phyloP scores from a whole-genome alignment of 441 rosid species.

The Flueggea neowawraea region DNA sequence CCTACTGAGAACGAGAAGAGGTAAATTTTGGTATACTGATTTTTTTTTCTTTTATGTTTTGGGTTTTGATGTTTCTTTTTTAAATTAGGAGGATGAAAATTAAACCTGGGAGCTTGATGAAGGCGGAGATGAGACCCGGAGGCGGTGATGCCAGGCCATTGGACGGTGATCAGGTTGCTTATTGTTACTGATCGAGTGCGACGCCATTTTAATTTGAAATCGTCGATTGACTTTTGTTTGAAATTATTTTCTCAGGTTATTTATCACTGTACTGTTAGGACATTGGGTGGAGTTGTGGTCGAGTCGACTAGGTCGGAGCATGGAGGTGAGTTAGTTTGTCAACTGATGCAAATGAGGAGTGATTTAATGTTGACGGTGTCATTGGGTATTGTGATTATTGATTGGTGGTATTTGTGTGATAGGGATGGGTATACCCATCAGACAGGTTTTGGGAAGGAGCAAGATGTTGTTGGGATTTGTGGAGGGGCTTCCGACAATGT shows the following conservation, averaged over 20 bases:
- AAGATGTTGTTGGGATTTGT: constrained; percentile 86
- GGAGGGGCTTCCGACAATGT: constrained; percentile 93
- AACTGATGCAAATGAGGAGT: not conserved
- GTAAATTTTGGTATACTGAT: constrained; percentile 13
- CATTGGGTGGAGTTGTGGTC: constrained; percentile 80
- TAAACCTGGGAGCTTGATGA: constrained; percentile 87
- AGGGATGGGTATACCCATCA: constrained; percentile 80
- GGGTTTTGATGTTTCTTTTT: not conserved
- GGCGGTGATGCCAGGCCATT: constrained; percentile 83
- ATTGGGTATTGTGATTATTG: constrained; percentile 6
- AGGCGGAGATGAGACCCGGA: constrained; percentile 89
- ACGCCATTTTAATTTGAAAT: not conserved
- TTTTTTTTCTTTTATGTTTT: constrained; percentile 1
- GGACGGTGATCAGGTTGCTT: constrained; percentile 91
- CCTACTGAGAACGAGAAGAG: constrained; percentile 68
- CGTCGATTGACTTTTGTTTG: not conserved
- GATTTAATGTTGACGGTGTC: not conserved
- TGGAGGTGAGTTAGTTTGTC: constrained; percentile 59
- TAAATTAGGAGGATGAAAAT: constrained; percentile 78
- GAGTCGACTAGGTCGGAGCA: constrained; percentile 68
- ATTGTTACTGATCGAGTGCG: not conserved
- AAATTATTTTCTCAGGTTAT: constrained; percentile 43
- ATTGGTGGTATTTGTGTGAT: constrained; percentile 19
- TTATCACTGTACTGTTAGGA: constrained; percentile 85
- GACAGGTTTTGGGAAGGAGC: constrained; percentile 89